Base-by-base conservation (phyloP, 1,139 yeast species). In the Candida sp. region DNA sequence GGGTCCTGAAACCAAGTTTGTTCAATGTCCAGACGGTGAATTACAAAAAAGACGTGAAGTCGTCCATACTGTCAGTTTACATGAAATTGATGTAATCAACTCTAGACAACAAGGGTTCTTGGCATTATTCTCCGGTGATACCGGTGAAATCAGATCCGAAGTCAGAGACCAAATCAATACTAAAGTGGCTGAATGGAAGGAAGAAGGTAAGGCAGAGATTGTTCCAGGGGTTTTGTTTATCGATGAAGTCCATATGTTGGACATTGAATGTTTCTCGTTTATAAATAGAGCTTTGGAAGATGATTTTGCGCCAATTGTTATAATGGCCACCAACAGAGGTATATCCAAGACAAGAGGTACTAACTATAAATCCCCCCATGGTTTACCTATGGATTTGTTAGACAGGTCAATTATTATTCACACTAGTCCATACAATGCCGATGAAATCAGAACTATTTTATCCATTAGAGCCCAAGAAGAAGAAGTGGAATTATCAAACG, bases 1-100 rank as follows among this genome's bases (percentile, higher is more conserved):
- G 97, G 98, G 98, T 5, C 96, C 97, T 38, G 98, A 95, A 57
- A 90, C 97, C 35, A 90, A 88, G 65, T 93, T 93, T 65, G 96
- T 93, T 41, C 97, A 93, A 66, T 89, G 97, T 63, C 99, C 99
- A 30, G 98, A 93, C 65, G 99, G 99, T 41, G 99, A 93, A 73
- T 76, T 93, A 60, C 99, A 95, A 69, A 87, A 88, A 60, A 82
- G 98, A 57, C 89, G 88, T 60, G 96, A 91, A 61, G 96, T 90
- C 12, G 96, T 90, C 19, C 99, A 93, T 68, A 91, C 97, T 0
- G 97, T 93, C 8, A 88, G 97, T 3, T 73, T 93, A 52, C 99
- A 93, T 67, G 99, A 93, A 66, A 93, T 93, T 57, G 99, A 93
- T 66, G 99, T 95, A 44, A 93, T 93, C 64, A 93, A 93, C 68